A percentile compares a stretch with the other conserved stretches of the same genome.
Conservation (phyloP, 148 eudicot genomes). For the Fallopia convolvulus region DNA sequence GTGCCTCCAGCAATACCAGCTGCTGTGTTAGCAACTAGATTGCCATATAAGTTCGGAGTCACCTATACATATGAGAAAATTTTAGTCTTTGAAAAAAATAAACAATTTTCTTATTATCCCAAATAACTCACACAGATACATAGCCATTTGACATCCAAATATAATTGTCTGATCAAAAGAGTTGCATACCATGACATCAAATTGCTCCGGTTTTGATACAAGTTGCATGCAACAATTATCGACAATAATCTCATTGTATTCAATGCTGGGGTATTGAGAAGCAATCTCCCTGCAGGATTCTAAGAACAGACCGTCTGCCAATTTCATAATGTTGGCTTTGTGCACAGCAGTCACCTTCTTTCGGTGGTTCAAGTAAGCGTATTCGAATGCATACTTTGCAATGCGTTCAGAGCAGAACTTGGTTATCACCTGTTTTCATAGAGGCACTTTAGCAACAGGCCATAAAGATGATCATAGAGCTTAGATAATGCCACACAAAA, state of each 20-base stretch:
- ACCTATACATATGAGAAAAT: conserved; percentile 28
- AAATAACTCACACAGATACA: too few relatives aligned
- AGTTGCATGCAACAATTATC: conserved; percentile 98
- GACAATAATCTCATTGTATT: conserved; percentile 73
- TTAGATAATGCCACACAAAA: not conserved
- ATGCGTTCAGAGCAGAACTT: conserved; percentile 88
- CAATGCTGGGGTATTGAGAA: conserved; percentile 57
- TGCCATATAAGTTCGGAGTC: conserved; percentile 84
- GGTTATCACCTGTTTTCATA: conserved; percentile 55
- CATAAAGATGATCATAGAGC: not conserved
- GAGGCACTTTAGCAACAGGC: not conserved
- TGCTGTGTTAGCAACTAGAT: conserved; percentile 74
- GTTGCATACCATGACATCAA: conserved; percentile 72
- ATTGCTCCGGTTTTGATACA: conserved; percentile 84
- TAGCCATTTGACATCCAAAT: not conserved
- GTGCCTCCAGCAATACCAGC: conserved; percentile 91
- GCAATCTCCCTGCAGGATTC: conserved; percentile 88
- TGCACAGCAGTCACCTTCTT: conserved; percentile 90
- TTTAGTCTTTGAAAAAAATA: too few relatives aligned
- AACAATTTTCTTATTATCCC: not conserved
- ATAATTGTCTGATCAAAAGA: not conserved
- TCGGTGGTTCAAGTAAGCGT: conserved; percentile 80
- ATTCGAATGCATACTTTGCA: conserved; percentile 83
- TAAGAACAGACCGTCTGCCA: conserved; percentile 84
- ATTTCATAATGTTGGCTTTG: conserved; percentile 91